Conservation (phyloP, 371 early-diverging fungal species). For the Mortierella sp. region DNA sequence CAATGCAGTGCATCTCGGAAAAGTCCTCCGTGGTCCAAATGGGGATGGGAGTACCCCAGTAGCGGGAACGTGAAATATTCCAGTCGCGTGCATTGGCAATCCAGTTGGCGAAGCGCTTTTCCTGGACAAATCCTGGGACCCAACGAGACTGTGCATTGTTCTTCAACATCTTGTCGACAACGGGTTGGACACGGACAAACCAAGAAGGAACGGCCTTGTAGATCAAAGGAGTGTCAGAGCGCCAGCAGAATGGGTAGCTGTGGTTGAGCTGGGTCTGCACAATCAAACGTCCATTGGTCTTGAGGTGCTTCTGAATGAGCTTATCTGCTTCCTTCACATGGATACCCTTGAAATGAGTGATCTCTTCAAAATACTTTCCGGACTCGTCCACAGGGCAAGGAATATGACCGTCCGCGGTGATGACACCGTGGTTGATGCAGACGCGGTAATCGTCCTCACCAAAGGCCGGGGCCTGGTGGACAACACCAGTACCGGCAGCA, state of each 20-base stretch:
- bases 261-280: constrained; percentile 91
- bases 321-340: constrained; percentile 99
- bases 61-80: constrained; percentile 99
- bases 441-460: constrained; percentile 99
- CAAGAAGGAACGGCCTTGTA: constrained; percentile 99
- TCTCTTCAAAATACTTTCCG: constrained; percentile 89
- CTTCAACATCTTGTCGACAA: constrained; percentile 87
- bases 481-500: constrained; percentile 99
- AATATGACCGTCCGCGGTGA: constrained; percentile 86
- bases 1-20: constrained; percentile 95
- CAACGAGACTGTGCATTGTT: constrained; percentile 95
- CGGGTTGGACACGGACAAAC: constrained; percentile 96
- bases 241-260: constrained; percentile 98
- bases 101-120: constrained; percentile 99
- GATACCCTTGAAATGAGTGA: constrained; percentile 87
- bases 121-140: constrained; percentile 98
- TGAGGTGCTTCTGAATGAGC: constrained; percentile 92
- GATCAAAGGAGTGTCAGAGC: constrained; percentile 99
- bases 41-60: constrained; percentile 99
- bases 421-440: constrained; percentile 86
- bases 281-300: constrained; percentile 85
- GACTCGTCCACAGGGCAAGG: constrained; percentile 98
- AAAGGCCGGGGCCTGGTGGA: constrained; percentile 99
- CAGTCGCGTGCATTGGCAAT: constrained; percentile 99
- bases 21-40: constrained; percentile 97